Percentiles rank a stretch among this genome's conserved stretches.
phyloP scores from a whole-genome alignment of 2,329 filamentous ascomycete species.

The Grosmannia clavigera region DNA sequence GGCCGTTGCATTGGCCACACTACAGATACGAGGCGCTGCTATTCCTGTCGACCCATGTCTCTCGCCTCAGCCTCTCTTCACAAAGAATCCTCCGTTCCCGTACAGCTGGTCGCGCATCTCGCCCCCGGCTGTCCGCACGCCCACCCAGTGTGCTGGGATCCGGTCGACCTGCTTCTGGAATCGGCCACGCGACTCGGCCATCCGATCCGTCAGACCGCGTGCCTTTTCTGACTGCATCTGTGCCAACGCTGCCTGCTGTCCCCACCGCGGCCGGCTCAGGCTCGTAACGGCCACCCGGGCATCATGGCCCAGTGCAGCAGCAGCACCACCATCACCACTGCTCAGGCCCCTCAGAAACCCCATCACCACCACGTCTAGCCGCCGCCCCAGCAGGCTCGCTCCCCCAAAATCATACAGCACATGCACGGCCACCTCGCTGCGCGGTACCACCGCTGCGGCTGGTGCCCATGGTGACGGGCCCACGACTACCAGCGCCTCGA shows the following conservation, averaged over 20 bases:
- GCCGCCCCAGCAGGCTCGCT: conserved; percentile 26
- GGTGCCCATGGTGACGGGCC: conserved; percentile 33
- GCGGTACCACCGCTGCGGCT: conserved; percentile 24
- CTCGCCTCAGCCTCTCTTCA: conserved; percentile 10
- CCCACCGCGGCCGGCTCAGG: conserved; percentile 34
- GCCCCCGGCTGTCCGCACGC: conserved; percentile 39
- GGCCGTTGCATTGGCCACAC: not conserved
- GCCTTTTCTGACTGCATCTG: conserved; percentile 28
- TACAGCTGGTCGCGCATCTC: conserved; percentile 34
- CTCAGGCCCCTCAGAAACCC: conserved; percentile 36
- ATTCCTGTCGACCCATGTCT: too few species aligned
- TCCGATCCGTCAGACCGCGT: conserved; percentile 29
- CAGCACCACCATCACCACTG: not conserved
- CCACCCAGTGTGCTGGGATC: conserved; percentile 45
- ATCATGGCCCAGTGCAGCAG: conserved; percentile 22
- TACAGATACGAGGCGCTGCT: too few species aligned
- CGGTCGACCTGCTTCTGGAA: conserved; percentile 44
- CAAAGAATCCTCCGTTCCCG: conserved; percentile 37
- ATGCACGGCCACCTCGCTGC: conserved; percentile 32
- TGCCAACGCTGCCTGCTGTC: conserved; percentile 23
- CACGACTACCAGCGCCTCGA: conserved; percentile 45
- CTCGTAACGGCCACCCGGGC: conserved; percentile 31
- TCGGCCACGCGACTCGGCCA: conserved; percentile 33
- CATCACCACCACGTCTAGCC: conserved; percentile 45
- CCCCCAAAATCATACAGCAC: conserved; percentile 39